Conservation (phyloP, 768 basidiomycete genomes). For the Kockovaella imperatae region DNA sequence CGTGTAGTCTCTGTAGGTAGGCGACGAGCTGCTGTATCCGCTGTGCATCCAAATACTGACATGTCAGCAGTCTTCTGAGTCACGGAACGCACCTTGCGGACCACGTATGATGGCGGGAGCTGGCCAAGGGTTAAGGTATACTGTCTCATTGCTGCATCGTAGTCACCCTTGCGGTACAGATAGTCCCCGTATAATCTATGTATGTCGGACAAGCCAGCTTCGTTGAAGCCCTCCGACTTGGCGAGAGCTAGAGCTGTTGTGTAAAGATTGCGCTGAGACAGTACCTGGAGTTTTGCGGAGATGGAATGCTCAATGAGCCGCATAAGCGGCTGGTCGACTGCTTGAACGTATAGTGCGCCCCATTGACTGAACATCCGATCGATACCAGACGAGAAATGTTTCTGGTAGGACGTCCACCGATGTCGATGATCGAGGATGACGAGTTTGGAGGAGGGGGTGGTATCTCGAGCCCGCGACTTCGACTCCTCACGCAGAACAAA, state of each 20-base stretch:
- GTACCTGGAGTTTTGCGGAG: slow-evolving; percentile 71
- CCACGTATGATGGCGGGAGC: slow-evolving; percentile 89
- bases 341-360: slow-evolving; percentile 55
- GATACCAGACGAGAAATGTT: slow-evolving; percentile 73
- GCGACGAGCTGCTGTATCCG: slow-evolving; percentile 89
- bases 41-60: slow-evolving; percentile 89
- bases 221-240: slow-evolving; percentile 65
- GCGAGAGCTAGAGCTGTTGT: slow-evolving; percentile 74
- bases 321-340: slow-evolving; percentile 25
- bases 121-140: slow-evolving; percentile 83
- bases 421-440: slow-evolving; percentile 87
- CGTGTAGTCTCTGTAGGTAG: slow-evolving; percentile 91
- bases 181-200: slow-evolving; percentile 85
- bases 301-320: slow-evolving; percentile 51
- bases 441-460: slow-evolving; percentile 68
- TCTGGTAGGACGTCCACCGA: slow-evolving; percentile 77
- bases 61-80: slow-evolving; percentile 1
- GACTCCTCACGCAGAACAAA: too few relatives aligned
- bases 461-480: too few relatives aligned
- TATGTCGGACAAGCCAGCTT: slow-evolving; percentile 72
- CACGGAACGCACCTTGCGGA: slow-evolving; percentile 65
- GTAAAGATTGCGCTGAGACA: slow-evolving; percentile 70
- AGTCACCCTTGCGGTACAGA: slow-evolving; percentile 81
- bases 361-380: slow-evolving; percentile 72
- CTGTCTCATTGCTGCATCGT: slow-evolving; percentile 86